Conservation (phyloP, 2,329 filamentous ascomycete genomes). For the Xylariaceae sp. region DNA sequence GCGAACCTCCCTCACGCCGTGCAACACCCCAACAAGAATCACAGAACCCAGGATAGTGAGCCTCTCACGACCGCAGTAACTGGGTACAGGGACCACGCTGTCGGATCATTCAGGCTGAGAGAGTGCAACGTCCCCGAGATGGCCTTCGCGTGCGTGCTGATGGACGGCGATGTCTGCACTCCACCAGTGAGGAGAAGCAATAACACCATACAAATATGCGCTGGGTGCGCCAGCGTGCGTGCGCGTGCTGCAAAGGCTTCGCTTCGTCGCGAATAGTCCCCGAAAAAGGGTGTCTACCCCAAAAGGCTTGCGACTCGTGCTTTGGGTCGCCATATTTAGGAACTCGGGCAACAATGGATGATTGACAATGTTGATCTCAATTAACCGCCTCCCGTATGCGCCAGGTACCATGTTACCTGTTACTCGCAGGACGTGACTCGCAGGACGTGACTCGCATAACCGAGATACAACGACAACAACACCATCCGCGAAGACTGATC, state of each 20-base stretch:
- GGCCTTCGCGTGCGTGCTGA: constrained; percentile 3
- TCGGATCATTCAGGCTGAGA: constrained; percentile 13
- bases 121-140: constrained; percentile 16
- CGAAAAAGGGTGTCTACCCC: background rate
- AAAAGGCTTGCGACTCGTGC: background rate
- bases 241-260: background rate
- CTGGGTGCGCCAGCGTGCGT: background rate
- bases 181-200: constrained; percentile 4
- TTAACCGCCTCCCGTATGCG: no score
- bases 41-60: constrained; percentile 10
- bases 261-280: background rate
- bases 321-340: background rate
- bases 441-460: no score
- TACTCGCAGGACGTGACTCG: no score
- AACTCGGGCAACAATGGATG: no score
- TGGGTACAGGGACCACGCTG: constrained; percentile 18
- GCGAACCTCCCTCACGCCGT: constrained; percentile 18
- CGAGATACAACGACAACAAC: no score
- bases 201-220: background rate
- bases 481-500: no score
- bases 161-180: background rate
- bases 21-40: constrained; percentile 7
- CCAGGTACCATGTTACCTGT: no score
- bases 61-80: constrained; percentile 15
- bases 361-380: no score